These are phyloP conservation scores for Beauveria brongniartii DNA, from an alignment of 2,329 filamentous ascomycete genomes.

Conservation along the genomic window DNA sequence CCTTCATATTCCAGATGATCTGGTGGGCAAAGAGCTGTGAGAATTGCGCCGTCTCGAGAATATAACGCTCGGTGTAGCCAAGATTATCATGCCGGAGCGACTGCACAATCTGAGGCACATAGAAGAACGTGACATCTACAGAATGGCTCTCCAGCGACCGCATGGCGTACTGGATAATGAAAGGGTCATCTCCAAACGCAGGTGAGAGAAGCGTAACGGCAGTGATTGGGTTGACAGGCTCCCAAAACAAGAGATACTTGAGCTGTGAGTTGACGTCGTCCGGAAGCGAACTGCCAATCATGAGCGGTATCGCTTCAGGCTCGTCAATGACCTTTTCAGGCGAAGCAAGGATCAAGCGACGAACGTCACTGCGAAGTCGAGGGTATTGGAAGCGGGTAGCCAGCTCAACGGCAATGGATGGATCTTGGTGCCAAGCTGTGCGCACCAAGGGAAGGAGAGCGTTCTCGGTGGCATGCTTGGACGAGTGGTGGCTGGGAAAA, in stretches of 20 bases:
- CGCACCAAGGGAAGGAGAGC: conserved; percentile 58
- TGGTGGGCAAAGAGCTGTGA: conserved; percentile 99
- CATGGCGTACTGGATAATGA: conserved; percentile 94
- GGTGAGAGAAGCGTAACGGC: conserved; percentile 91
- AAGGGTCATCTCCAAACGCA: conserved; percentile 82
- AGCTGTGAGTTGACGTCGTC: conserved; percentile 71
- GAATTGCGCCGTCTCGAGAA: conserved; percentile 91
- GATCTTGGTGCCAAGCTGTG: conserved; percentile 80
- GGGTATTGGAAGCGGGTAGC: conserved; percentile 69
- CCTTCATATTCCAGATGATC: conserved; percentile 99
- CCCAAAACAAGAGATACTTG: conserved; percentile 92
- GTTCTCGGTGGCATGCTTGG: conserved; percentile 33
- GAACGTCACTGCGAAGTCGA: conserved; percentile 65
- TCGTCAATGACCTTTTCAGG: conserved; percentile 76
- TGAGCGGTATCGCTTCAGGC: conserved; percentile 72
- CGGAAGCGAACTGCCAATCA: conserved; percentile 70
- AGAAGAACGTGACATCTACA: conserved; percentile 97
- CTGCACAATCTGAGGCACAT: conserved; percentile 96
- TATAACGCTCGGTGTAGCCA: conserved; percentile 93
- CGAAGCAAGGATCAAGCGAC: conserved; percentile 71
- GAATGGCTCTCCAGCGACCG: conserved; percentile 87
- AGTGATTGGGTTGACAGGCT: conserved; percentile 83
- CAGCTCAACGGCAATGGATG: conserved; percentile 81
- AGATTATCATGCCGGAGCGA: conserved; percentile 85
- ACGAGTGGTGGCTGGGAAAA: conserved; percentile 30